Evolutionary conservation across 2,329 filamentous ascomycete species (phyloP).

Genomic region (Xylariaceae sp.): DNA sequence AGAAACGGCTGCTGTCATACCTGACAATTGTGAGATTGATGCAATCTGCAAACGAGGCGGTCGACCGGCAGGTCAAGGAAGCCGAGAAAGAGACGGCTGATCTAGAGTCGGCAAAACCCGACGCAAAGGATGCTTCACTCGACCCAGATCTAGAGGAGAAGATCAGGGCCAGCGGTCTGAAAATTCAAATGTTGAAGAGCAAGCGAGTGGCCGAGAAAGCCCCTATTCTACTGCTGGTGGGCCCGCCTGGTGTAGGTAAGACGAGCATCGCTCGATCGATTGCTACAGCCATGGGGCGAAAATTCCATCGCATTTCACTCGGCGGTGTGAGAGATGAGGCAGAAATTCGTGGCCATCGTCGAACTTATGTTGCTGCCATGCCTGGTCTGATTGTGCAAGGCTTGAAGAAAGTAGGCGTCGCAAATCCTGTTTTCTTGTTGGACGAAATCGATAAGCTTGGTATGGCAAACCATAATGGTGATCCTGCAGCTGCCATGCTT

Average conservation of each 20-base stretch:
- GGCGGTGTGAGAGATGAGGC: constrained; percentile 95
- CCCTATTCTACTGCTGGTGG: constrained; percentile 87
- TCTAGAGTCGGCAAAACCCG: constrained; percentile 40
- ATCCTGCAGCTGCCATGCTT: constrained; percentile 95
- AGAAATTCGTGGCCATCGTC: constrained; percentile 89
- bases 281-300: constrained; percentile 83
- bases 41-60: constrained; percentile 79
- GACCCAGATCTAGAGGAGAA: constrained; percentile 38
- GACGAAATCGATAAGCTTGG: constrained; percentile 99
- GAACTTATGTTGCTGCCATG: constrained; percentile 99
- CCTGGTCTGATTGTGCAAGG: constrained; percentile 92
- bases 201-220: constrained; percentile 92
- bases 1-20: constrained; percentile 93
- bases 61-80: constrained; percentile 73
- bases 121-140: constrained; percentile 26
- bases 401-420: constrained; percentile 89
- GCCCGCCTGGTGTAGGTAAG: constrained; percentile 92
- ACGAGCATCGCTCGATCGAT: constrained; percentile 92
- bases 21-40: constrained; percentile 94
- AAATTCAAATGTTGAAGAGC: constrained; percentile 70
- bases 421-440: constrained; percentile 90
- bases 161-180: constrained; percentile 49
- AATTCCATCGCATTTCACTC: constrained; percentile 95
- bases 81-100: constrained; percentile 55
- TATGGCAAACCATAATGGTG: constrained; percentile 85